Base-by-base conservation (phyloP, 805 yeast genomes). In the Yarrowia osloensis region DNA sequence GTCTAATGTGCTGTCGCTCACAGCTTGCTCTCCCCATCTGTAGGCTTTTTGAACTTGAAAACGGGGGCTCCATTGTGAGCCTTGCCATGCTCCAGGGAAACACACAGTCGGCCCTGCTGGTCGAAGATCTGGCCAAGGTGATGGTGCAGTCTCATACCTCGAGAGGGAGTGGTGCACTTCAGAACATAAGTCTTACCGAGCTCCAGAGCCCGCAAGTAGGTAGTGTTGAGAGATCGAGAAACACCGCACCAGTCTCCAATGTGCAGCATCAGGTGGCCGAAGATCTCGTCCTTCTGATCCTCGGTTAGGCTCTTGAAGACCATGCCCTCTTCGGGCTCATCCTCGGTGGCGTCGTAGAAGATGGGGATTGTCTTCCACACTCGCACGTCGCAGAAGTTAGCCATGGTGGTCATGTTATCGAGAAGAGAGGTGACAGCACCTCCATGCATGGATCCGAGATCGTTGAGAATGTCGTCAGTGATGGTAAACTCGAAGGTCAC, bases 361-460 rank as follows among this genome's bases (percentile, higher is more conserved):
- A 44, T 46, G 42, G 66, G 66, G 24, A 61, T 61, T 33, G 66
- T 61, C 44, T 46, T 61, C 66, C 66, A 61, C 66, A 61, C 54
- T 46, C 66, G 54, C 22, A 46, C 66, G 29, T 61, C 66, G 22
- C 39, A 31, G 35, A 7, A 61, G 44, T 61, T 61, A 35, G 66
- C 52, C 66, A 61, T 44, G 31, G 66, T 61, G 66, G 66, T 61
- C 66, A 61, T 61, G 54, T 61, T 61, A 17, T 61, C 66, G 19
- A 61, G 42, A 19, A 61, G 54, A 22, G 66, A 61, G 17, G 54
- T 35, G 19, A 46, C 44, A 11, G 66, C 66, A 13, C 66, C 66
- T 44, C 66, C 66, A 44, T 61, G 66, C 66, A 61, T 61, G 66
- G 52, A 61, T 44, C 66, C 66, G 21, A 61, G 66, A 31, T 46